These are phyloP conservation scores for Brassica hybrid DNA, from an alignment of 441 rosid genomes.

Conservation along the genomic window DNA sequence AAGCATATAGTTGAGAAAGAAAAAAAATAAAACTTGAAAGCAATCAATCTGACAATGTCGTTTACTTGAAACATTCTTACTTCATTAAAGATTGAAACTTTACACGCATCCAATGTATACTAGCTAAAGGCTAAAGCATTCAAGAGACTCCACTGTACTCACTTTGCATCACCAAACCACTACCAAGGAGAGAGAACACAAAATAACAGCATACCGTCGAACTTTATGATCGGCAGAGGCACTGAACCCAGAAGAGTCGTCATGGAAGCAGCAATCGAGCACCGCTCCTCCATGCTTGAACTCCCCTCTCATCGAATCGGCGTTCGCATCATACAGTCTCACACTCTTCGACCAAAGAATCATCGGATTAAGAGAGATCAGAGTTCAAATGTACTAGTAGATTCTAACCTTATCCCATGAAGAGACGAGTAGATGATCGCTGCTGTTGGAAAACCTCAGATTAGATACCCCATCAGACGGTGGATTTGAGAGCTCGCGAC, in stretches of 20 bases:
- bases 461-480: constrained; percentile 89
- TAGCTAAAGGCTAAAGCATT: too few relatives aligned
- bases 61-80: too few relatives aligned
- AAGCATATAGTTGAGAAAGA: too few relatives aligned
- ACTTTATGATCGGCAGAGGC: constrained; percentile 70
- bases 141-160: too few relatives aligned
- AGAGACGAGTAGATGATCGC: constrained; percentile 90
- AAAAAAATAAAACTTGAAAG: too few relatives aligned
- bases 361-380: constrained; percentile 1
- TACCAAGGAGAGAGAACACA: too few relatives aligned
- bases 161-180: too few relatives aligned
- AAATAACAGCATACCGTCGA: too few relatives aligned
- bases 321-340: constrained; percentile 78
- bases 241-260: constrained; percentile 92
- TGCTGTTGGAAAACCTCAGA: constrained; percentile 89
- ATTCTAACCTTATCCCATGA: constrained; percentile 86
- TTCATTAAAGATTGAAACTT: too few relatives aligned
- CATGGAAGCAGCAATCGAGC: constrained; percentile 95
- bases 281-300: constrained; percentile 90
- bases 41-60: too few relatives aligned
- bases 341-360: constrained; percentile 53
- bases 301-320: constrained; percentile 76
- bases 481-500: constrained; percentile 79
- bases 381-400: background rate
- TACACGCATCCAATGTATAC: too few relatives aligned